phyloP scores from a whole-genome alignment of 306 rosid genomes.

The Myrica gale region DNA sequence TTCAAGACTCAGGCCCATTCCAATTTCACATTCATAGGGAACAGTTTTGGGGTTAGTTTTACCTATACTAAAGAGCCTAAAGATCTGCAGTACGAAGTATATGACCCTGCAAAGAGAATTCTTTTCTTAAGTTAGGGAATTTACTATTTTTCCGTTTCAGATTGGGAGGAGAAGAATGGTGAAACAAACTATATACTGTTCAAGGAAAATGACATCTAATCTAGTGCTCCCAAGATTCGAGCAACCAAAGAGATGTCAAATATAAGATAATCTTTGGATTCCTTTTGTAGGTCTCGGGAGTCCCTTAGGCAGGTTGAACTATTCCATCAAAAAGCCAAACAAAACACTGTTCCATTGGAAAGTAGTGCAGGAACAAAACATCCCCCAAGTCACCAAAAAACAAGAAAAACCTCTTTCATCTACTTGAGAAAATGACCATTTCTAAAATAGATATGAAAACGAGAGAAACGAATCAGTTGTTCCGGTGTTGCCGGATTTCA shows the following conservation, averaged over 20 bases:
- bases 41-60: conserved; percentile 21
- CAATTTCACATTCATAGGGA: conserved; percentile 16
- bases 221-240: conserved; percentile 54
- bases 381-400: conserved; percentile 26
- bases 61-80: conserved; percentile 24
- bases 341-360: conserved; percentile 28
- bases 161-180: conserved; percentile 9
- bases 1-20: conserved; percentile 17
- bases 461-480: conserved; percentile 6
- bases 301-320: conserved; percentile 19
- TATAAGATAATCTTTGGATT: conserved; percentile 25
- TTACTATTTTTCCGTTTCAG: conserved; percentile 26
- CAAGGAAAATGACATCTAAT: conserved; percentile 53
- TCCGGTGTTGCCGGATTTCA: not conserved
- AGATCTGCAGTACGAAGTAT: conserved; percentile 15
- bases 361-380: conserved; percentile 32
- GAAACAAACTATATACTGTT: conserved; percentile 38
- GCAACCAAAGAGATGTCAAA: conserved; percentile 45
- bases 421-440: conserved; percentile 22
- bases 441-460: conserved; percentile 25
- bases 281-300: conserved; percentile 45
- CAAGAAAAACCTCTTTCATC: conserved; percentile 26
- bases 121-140: conserved; percentile 21
- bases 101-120: conserved; percentile 24
- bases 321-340: too few species aligned